phyloP scores from a whole-genome alignment of 108 stramenopile genomes.

The Fistulifera solaris region DNA sequence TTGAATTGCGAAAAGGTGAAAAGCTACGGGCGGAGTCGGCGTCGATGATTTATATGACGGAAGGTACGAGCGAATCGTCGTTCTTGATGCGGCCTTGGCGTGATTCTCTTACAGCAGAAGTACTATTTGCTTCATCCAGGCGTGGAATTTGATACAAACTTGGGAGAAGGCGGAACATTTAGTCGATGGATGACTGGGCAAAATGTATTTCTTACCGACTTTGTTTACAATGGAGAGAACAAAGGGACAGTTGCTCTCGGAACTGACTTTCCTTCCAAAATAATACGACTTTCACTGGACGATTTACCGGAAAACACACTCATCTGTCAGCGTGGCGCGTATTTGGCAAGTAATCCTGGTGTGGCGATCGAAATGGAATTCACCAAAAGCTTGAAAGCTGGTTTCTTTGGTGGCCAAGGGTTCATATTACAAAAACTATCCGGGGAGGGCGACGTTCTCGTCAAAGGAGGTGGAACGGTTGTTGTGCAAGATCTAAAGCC shows the following conservation, averaged over 20 bases:
- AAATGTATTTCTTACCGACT: slow-evolving; percentile 82
- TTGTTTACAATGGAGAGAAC: slow-evolving; percentile 36
- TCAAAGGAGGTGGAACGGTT: slow-evolving; percentile 74
- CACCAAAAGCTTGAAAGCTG: slow-evolving; percentile 60
- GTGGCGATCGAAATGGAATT: slow-evolving; percentile 76
- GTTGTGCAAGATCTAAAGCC: slow-evolving; percentile 52
- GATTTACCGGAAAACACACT: slow-evolving; percentile 61
- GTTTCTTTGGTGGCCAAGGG: slow-evolving; percentile 88
- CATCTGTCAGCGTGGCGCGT: slow-evolving; percentile 78
- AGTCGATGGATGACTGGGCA: slow-evolving; percentile 75
- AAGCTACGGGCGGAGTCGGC: slow-evolving; percentile 78
- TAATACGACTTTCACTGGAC: slow-evolving; percentile 52
- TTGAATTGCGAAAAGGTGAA: slow-evolving; percentile 71
- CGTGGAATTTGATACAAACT: slow-evolving; percentile 29
- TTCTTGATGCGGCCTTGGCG: slow-evolving; percentile 54
- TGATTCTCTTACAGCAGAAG: slow-evolving; percentile 35
- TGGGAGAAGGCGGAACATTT: slow-evolving; percentile 21
- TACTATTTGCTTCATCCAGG: slow-evolving; percentile 11
- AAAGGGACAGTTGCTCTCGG: slow-evolving; percentile 65
- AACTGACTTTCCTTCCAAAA: slow-evolving; percentile 82
- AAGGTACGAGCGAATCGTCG: slow-evolving; percentile 27
- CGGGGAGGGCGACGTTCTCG: slow-evolving; percentile 72
- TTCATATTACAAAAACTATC: slow-evolving; percentile 78
- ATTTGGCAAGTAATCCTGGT: slow-evolving; percentile 65
- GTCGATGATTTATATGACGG: slow-evolving; percentile 84